Evolutionary conservation across 495 filamentous ascomycete species (phyloP).

Genomic region (Melanomma pulvis-pyrius): DNA sequence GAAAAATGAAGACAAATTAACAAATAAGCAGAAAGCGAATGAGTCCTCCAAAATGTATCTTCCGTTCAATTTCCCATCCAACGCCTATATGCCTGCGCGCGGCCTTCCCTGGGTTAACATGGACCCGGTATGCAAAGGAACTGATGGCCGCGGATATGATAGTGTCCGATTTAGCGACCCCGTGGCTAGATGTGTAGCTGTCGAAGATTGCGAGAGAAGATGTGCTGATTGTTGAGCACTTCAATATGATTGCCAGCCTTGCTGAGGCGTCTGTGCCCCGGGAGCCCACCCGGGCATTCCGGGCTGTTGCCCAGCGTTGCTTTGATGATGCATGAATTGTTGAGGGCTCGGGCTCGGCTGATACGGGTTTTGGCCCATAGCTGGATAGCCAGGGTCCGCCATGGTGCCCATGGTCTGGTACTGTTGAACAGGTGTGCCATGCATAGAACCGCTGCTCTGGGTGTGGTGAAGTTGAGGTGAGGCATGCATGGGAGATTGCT

Average conservation of each 20-base stretch:
- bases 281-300: constrained; percentile 55
- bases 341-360: constrained; percentile 50
- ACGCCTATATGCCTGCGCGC: not conserved
- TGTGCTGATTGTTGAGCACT: not conserved
- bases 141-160: not conserved
- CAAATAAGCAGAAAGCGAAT: constrained; percentile 2
- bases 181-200: not conserved
- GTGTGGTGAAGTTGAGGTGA: constrained; percentile 64
- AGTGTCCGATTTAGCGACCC: not conserved
- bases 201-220: not conserved
- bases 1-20: constrained; percentile 10
- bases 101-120: not conserved
- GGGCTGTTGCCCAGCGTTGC: constrained; percentile 42
- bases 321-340: constrained; percentile 44
- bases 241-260: constrained; percentile 34
- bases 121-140: constrained; percentile 1
- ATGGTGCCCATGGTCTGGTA: constrained; percentile 45
- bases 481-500: constrained; percentile 47
- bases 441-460: constrained; percentile 46
- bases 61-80: constrained; percentile 8
- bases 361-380: constrained; percentile 55
- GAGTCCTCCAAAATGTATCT: constrained; percentile 17
- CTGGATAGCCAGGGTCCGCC: constrained; percentile 50
- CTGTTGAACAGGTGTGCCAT: constrained; percentile 38
- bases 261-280: constrained; percentile 27